These are phyloP conservation scores for Yamadazyma scolyti DNA, from an alignment of 805 yeast species.

Conservation along the genomic window DNA sequence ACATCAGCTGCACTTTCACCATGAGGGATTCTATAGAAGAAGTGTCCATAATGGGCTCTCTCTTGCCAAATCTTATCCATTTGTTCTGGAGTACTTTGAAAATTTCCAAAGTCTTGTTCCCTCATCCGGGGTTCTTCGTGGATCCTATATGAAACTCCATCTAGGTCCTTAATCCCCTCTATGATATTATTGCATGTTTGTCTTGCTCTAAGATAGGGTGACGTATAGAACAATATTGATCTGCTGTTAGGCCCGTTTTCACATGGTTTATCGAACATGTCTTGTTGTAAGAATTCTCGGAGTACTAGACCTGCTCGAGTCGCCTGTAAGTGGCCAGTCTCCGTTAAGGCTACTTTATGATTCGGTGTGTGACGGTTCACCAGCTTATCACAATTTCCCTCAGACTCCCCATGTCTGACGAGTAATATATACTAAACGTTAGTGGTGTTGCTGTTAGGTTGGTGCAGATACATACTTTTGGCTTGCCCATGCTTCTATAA, in stretches of 20 bases:
- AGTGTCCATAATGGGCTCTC: constrained; percentile 77
- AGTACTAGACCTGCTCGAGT: constrained; percentile 55
- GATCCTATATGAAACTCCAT: constrained; percentile 45
- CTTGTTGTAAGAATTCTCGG: constrained; percentile 31
- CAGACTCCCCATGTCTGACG: constrained; percentile 90
- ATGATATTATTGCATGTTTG: constrained; percentile 76
- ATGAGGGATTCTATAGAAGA: constrained; percentile 82
- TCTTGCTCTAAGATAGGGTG: constrained; percentile 82
- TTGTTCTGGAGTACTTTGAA: constrained; percentile 70
- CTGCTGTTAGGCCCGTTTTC: constrained; percentile 15
- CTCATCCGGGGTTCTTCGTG: constrained; percentile 89
- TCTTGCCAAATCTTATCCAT: constrained; percentile 84
- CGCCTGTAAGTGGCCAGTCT: constrained; percentile 65
- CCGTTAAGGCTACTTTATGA: constrained; percentile 73
- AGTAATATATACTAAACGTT: constrained; percentile 57
- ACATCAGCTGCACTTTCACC: constrained; percentile 98
- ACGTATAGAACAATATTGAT: constrained; percentile 71
- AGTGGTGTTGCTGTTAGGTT: constrained; percentile 1
- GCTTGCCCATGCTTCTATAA: constrained; percentile 22
- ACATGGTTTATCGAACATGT: constrained; percentile 22
- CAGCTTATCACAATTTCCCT: constrained; percentile 81
- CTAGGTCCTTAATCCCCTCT: constrained; percentile 49
- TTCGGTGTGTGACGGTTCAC: constrained; percentile 78
- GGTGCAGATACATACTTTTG: constrained; percentile 24
- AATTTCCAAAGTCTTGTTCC: constrained; percentile 94